phyloP scores from a whole-genome alignment of 2,329 filamentous ascomycete genomes.

The Pseudocercospora ulei region DNA sequence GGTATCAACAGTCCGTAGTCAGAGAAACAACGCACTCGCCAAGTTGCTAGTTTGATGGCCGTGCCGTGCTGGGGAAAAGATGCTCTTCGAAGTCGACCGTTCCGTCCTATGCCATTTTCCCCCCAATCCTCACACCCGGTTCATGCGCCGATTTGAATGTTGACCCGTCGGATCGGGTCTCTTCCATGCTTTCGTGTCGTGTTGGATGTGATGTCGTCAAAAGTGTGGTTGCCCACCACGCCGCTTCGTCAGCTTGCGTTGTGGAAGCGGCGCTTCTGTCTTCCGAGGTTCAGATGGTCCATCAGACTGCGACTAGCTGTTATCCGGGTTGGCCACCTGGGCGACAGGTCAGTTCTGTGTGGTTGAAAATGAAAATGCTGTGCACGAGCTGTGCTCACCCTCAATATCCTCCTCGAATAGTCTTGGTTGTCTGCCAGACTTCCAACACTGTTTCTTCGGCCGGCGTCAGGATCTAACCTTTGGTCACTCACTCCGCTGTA shows the following conservation, averaged over 20 bases:
- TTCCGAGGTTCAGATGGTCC: slow-evolving; percentile 6
- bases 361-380: neutral
- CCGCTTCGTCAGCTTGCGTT: slow-evolving; percentile 16
- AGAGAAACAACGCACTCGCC: slow-evolving; percentile 5
- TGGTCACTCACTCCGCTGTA: slow-evolving; percentile 70
- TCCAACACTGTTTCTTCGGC: slow-evolving; percentile 57
- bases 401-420: slow-evolving; percentile 90
- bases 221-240: slow-evolving; percentile 14
- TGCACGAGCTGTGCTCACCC: slow-evolving; percentile 50
- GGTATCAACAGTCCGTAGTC: slow-evolving; percentile 6
- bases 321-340: slow-evolving; percentile 20
- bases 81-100: slow-evolving; percentile 2
- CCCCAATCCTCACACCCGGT: neutral
- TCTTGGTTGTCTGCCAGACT: slow-evolving; percentile 88
- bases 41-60: slow-evolving; percentile 5
- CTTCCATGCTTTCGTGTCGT: slow-evolving; percentile 13
- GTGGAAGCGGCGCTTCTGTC: slow-evolving; percentile 3
- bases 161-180: neutral
- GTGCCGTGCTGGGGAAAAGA: slow-evolving; percentile 7
- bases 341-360: slow-evolving; percentile 9
- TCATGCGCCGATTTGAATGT: neutral
- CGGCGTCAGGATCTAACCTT: slow-evolving; percentile 68
- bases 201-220: slow-evolving; percentile 16
- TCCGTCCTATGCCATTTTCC: slow-evolving; percentile 1
- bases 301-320: slow-evolving; percentile 17